phyloP scores from a whole-genome alignment of 2,329 filamentous ascomycete species.

The Pseudogymnoascus sp. region DNA sequence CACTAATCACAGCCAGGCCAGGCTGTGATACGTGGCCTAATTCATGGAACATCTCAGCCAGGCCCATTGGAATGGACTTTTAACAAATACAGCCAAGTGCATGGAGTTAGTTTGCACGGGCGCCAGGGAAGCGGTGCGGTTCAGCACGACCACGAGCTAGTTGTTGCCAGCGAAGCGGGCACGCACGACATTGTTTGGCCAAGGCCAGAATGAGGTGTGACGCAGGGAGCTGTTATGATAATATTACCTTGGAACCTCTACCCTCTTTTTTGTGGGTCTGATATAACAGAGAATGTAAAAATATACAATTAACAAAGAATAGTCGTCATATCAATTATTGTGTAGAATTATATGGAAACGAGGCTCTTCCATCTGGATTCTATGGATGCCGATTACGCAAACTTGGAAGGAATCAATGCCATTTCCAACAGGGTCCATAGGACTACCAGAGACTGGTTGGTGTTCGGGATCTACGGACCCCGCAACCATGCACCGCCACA shows the following conservation, averaged over 20 bases:
- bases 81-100: background rate
- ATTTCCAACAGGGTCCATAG: background rate
- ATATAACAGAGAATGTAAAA: conserved; percentile 1
- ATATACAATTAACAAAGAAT: background rate
- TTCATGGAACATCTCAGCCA: background rate
- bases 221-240: conserved; percentile 5
- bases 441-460: background rate
- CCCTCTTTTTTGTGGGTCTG: background rate
- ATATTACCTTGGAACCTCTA: conserved; percentile 4
- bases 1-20: background rate
- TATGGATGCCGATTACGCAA: background rate
- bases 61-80: background rate
- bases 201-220: background rate
- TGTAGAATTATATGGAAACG: background rate
- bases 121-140: background rate
- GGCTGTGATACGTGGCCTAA: background rate
- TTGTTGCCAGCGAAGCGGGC: background rate
- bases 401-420: background rate
- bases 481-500: conserved; percentile 1
- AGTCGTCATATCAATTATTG: conserved; percentile 6
- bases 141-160: background rate
- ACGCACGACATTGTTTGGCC: background rate
- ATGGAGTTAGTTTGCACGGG: conserved; percentile 1
- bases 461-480: background rate
- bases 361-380: background rate